phyloP scores from a whole-genome alignment of 163 green algal genomes.

The Trebouxiophyceae sp. region DNA sequence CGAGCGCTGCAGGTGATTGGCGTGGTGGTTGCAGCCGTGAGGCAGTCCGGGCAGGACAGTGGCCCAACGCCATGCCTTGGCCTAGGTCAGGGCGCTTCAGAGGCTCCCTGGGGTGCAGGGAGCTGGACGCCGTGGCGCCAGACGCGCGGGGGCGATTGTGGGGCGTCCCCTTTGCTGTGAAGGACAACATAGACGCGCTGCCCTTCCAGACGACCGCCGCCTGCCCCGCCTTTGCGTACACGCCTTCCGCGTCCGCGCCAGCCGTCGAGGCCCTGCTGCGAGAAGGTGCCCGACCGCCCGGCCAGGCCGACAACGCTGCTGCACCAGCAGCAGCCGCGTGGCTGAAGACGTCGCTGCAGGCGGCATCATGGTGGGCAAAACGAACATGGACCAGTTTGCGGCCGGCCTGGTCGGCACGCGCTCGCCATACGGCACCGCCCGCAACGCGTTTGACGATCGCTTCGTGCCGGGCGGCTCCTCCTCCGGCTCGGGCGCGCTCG shows the following conservation, averaged over 20 bases:
- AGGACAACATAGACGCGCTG: slow-evolving; percentile 81
- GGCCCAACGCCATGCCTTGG: slow-evolving; percentile 1
- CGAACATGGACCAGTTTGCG: slow-evolving; percentile 86
- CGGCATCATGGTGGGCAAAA: slow-evolving; percentile 69
- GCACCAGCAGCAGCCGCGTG: neutral
- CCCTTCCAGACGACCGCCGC: slow-evolving; percentile 62
- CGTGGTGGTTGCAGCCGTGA: neutral
- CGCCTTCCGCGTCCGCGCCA: slow-evolving; percentile 22
- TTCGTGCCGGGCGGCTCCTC: slow-evolving; percentile 57
- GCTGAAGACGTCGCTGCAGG: slow-evolving; percentile 23
- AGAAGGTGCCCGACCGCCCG: slow-evolving; percentile 27
- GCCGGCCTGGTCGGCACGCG: slow-evolving; percentile 68
- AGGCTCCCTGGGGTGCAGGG: slow-evolving; percentile 11
- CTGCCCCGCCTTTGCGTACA: slow-evolving; percentile 59
- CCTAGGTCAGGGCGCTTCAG: neutral
- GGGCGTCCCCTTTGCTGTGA: slow-evolving; percentile 67
- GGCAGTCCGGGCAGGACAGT: neutral
- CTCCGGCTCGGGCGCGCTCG: slow-evolving; percentile 50
- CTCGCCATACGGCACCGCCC: slow-evolving; percentile 49
- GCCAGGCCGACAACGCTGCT: neutral
- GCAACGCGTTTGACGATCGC: slow-evolving; percentile 57
- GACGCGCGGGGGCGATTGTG: slow-evolving; percentile 39
- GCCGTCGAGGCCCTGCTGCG: slow-evolving; percentile 45
- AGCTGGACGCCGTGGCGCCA: slow-evolving; percentile 22
- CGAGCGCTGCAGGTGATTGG: slow-evolving; percentile 26